A percentile compares a stretch with the other conserved stretches of the same genome.
Conservation (phyloP, 2,329 filamentous ascomycete genomes). For the Botrytis cinerea region DNA sequence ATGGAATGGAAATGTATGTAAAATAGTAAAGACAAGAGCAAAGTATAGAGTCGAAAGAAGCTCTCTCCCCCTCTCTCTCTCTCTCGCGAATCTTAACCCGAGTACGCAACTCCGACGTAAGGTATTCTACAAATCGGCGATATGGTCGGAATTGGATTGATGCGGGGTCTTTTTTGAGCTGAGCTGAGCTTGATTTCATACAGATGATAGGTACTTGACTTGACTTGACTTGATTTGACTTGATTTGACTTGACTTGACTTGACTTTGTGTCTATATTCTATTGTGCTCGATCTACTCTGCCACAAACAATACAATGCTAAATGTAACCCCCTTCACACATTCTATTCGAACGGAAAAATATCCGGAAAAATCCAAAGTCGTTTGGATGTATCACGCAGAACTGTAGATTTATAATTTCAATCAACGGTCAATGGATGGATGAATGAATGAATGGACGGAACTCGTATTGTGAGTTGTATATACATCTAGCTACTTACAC, state of each 20-base stretch:
- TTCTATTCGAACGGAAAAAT: neutral
- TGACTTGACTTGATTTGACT: neutral
- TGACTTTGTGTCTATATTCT: neutral
- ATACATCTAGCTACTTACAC: neutral
- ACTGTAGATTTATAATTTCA: neutral
- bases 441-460: neutral
- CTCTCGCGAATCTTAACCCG: conserved; percentile 6
- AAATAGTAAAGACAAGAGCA: neutral
- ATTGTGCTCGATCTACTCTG: neutral
- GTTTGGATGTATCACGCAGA: neutral
- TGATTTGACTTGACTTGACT: neutral
- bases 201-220: neutral
- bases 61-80: neutral
- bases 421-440: too few relatives aligned
- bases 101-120: conserved; percentile 12
- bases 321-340: neutral
- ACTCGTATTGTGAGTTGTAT: neutral
- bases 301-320: neutral
- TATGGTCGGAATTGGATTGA: neutral
- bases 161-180: conserved; percentile 13
- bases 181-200: neutral
- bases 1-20: neutral
- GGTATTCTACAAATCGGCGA: conserved; percentile 9
- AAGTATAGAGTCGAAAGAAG: neutral
- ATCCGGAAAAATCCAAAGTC: neutral